A percentile compares a stretch with the other conserved stretches of the same genome.
These are phyloP conservation scores for Cladorrhinum sp. DNA, from an alignment of 2,329 filamentous ascomycete species.

Conservation along the genomic window DNA sequence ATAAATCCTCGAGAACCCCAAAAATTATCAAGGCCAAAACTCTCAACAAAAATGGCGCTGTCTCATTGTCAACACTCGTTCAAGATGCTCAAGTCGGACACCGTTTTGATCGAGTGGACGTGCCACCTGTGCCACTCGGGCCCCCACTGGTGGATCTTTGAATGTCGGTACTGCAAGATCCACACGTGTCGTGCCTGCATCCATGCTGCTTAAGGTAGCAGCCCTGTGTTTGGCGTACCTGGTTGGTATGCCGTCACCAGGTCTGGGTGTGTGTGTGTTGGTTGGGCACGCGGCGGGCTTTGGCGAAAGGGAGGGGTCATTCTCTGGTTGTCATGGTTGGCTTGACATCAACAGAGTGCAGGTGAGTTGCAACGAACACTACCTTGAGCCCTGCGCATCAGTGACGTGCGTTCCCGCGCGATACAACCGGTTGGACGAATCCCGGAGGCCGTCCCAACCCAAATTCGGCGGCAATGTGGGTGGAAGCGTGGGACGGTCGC, in stretches of 20 bases:
- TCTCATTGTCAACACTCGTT: slow-evolving; percentile 61
- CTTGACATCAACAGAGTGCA: slow-evolving; percentile 10
- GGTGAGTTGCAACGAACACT: slow-evolving; percentile 22
- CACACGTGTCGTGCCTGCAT: slow-evolving; percentile 61
- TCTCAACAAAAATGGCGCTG: slow-evolving; percentile 46
- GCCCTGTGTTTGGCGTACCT: slow-evolving; percentile 7
- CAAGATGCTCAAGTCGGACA: slow-evolving; percentile 65
- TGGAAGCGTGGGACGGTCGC: neutral
- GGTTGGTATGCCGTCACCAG: neutral
- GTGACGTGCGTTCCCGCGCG: slow-evolving; percentile 13
- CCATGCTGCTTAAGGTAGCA: slow-evolving; percentile 33
- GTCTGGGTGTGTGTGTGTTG: slow-evolving; percentile 9
- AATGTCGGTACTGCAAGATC: slow-evolving; percentile 66
- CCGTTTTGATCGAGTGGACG: slow-evolving; percentile 61
- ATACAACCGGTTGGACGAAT: neutral
- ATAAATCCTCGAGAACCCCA: neutral
- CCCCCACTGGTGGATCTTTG: slow-evolving; percentile 66
- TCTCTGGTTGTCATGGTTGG: slow-evolving; percentile 15
- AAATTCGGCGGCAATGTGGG: neutral
- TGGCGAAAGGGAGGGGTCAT: slow-evolving; percentile 1
- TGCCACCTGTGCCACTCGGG: slow-evolving; percentile 63
- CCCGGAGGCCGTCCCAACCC: neutral
- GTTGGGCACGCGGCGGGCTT: neutral
- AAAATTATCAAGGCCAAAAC: slow-evolving; percentile 9
- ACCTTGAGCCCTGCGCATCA: slow-evolving; percentile 6